phyloP scores from a whole-genome alignment of 208 protist species.

The Endotrypanum monterogeii region DNA sequence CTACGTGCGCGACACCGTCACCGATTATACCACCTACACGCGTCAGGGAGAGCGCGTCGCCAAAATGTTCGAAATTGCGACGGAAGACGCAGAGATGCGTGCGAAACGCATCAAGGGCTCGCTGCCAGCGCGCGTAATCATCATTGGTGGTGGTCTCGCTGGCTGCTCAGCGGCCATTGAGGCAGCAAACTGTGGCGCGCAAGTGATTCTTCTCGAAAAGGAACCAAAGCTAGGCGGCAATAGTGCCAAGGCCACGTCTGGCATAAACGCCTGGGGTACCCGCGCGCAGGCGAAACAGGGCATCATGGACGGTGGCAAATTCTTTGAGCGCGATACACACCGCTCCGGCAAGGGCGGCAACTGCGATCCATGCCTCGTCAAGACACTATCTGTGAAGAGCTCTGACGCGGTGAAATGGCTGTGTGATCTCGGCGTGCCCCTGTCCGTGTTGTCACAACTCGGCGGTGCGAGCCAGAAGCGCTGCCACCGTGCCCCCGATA shows the following conservation, averaged over 20 bases:
- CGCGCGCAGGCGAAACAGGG: conserved; percentile 76
- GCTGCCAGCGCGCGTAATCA: conserved; percentile 71
- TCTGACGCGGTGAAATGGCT: conserved; percentile 83
- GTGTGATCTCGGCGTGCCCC: conserved; percentile 71
- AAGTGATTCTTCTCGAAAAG: conserved; percentile 93
- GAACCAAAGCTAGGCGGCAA: conserved; percentile 92
- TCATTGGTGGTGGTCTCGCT: conserved; percentile 88
- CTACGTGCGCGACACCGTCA: conserved; percentile 56
- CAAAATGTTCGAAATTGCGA: conserved; percentile 72
- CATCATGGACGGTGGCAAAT: conserved; percentile 68
- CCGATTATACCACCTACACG: conserved; percentile 68
- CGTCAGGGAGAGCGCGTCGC: conserved; percentile 65
- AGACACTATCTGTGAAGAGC: conserved; percentile 80
- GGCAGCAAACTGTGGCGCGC: conserved; percentile 76
- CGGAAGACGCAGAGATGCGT: conserved; percentile 52
- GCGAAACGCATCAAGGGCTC: conserved; percentile 59
- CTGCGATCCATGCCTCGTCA: conserved; percentile 80
- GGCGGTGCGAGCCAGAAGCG: conserved; percentile 89
- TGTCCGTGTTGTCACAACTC: conserved; percentile 87
- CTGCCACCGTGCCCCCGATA: conserved; percentile 84
- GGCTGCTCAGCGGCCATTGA: conserved; percentile 87
- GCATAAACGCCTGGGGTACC: conserved; percentile 94
- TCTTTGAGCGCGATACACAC: conserved; percentile 86
- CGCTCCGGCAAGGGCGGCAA: conserved; percentile 62
- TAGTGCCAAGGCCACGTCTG: conserved; percentile 96